These are phyloP conservation scores for Monosporascus sp. DNA, from an alignment of 2,329 filamentous ascomycete genomes.

Conservation along the genomic window DNA sequence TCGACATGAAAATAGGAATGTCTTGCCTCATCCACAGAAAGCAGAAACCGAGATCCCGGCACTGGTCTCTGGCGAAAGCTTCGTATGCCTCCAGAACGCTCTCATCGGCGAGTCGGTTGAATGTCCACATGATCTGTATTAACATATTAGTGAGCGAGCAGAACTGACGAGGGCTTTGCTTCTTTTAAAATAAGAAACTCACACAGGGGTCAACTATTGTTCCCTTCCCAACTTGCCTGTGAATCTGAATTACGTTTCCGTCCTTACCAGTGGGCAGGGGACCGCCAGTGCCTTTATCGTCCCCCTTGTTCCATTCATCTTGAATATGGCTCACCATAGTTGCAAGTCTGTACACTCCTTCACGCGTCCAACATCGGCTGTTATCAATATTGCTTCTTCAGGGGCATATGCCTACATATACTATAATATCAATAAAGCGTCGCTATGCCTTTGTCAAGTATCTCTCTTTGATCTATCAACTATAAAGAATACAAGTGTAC, in stretches of 20 bases:
- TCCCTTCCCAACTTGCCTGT: background rate
- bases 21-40: background rate
- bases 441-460: too few relatives aligned
- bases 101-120: background rate
- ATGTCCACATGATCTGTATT: background rate
- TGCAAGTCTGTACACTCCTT: background rate
- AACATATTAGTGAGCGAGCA: background rate
- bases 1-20: background rate
- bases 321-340: background rate
- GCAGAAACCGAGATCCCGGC: background rate
- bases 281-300: background rate
- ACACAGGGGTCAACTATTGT: background rate
- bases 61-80: background rate
- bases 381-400: too few relatives aligned
- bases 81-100: background rate
- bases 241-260: background rate
- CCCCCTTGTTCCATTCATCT: background rate
- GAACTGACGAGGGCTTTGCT: accelerated
- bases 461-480: too few relatives aligned
- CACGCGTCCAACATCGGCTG: background rate
- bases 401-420: too few relatives aligned
- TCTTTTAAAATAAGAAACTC: background rate
- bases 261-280: background rate
- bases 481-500: too few relatives aligned
- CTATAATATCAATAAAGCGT: too few relatives aligned